Percentiles rank a stretch among this genome's conserved stretches.
phyloP scores from a whole-genome alignment of 495 filamentous ascomycete species.

The Amniculicola lignicola region DNA sequence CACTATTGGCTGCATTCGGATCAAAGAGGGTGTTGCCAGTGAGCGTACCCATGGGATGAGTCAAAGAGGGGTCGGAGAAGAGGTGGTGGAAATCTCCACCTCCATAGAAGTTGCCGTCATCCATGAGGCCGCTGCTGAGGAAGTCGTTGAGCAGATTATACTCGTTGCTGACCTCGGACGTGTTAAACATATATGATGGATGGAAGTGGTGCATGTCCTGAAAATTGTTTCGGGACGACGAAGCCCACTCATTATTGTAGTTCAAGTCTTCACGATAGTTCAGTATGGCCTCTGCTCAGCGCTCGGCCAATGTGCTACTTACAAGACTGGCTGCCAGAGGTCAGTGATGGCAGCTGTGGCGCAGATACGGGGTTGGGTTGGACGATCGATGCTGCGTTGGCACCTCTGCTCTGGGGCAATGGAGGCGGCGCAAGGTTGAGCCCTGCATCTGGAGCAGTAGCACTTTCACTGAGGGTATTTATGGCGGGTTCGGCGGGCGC shows the following conservation, averaged over 20 bases:
- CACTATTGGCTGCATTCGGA: slow-evolving; percentile 17
- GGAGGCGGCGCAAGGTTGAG: slow-evolving; percentile 34
- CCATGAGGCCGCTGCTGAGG: slow-evolving; percentile 78
- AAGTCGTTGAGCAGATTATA: slow-evolving; percentile 97
- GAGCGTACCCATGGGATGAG: slow-evolving; percentile 49
- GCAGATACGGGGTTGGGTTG: slow-evolving; percentile 48
- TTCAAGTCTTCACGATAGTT: slow-evolving; percentile 52
- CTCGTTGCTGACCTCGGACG: slow-evolving; percentile 90
- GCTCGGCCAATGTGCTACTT: slow-evolving; percentile 47
- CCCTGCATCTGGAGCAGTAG: slow-evolving; percentile 32
- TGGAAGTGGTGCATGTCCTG: slow-evolving; percentile 94
- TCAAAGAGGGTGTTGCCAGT: slow-evolving; percentile 29
- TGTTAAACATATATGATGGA: slow-evolving; percentile 92
- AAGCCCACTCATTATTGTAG: slow-evolving; percentile 65
- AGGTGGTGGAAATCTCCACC: slow-evolving; percentile 59
- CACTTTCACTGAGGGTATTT: slow-evolving; percentile 23
- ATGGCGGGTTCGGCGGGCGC: slow-evolving; percentile 24
- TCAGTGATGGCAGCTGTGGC: slow-evolving; percentile 34
- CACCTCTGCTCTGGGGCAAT: slow-evolving; percentile 32
- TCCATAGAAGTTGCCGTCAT: slow-evolving; percentile 66
- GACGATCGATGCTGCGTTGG: slow-evolving; percentile 38
- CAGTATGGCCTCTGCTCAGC: slow-evolving; percentile 11
- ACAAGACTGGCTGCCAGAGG: slow-evolving; percentile 69
- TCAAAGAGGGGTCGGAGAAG: slow-evolving; percentile 56
- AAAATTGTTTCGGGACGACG: slow-evolving; percentile 73